Conservation (phyloP, 352 stramenopile genomes). For the Pythium sp. region DNA sequence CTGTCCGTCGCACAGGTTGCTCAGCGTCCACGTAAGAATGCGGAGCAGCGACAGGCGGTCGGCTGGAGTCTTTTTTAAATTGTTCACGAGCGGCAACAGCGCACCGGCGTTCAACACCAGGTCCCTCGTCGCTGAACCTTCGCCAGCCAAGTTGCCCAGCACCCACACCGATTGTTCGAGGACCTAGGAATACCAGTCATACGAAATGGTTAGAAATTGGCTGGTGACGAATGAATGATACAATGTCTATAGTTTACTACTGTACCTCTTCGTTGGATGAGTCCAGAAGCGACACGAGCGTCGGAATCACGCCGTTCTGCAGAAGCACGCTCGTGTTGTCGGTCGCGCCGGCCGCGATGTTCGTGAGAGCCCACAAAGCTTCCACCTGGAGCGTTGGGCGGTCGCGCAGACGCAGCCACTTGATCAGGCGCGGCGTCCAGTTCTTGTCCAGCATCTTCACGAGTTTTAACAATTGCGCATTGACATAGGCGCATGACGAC, state of each 20-base stretch:
- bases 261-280: conserved; percentile 89
- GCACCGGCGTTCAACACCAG: conserved; percentile 85
- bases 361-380: conserved; percentile 93
- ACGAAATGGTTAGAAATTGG: not conserved
- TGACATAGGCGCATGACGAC: not conserved
- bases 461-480: not conserved
- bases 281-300: conserved; percentile 88
- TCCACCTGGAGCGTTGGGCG: conserved; percentile 89
- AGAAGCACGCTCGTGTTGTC: conserved; percentile 91
- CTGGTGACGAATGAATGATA: conserved; percentile 5
- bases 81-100: conserved; percentile 83
- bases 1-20: conserved; percentile 91
- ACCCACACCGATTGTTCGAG: conserved; percentile 93
- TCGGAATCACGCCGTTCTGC: conserved; percentile 91
- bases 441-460: conserved; percentile 87
- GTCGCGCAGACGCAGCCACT: conserved; percentile 78
- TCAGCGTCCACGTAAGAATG: conserved; percentile 92
- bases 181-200: conserved; percentile 38
- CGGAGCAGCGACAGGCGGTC: conserved; percentile 83
- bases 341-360: conserved; percentile 91
- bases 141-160: conserved; percentile 89
- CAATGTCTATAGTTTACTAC: conserved; percentile 5
- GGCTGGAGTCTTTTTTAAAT: conserved; percentile 86
- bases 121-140: conserved; percentile 86
- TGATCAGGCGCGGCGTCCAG: conserved; percentile 84